Evolutionary conservation across 2,329 filamentous ascomycete genomes (phyloP).

Genomic region (Microcera coccophila): DNA sequence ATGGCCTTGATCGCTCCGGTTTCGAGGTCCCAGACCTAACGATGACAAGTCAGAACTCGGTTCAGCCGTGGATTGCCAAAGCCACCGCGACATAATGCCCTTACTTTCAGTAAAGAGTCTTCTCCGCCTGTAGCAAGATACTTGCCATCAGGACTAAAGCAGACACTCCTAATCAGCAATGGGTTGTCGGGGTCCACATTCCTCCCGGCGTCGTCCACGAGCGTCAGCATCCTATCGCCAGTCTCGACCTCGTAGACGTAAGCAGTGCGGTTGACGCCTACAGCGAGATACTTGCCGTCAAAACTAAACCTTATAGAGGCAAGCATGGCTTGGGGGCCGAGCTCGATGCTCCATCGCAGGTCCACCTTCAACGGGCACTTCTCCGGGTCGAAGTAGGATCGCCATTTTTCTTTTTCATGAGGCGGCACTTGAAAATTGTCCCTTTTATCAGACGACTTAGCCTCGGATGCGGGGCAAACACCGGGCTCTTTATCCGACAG

Average conservation of each 20-base stretch:
- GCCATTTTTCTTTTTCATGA: no score
- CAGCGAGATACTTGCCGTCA: slow-evolving; percentile 93
- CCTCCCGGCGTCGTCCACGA: slow-evolving; percentile 77
- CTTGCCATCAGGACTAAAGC: slow-evolving; percentile 94
- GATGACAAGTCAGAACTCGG: slow-evolving; percentile 15
- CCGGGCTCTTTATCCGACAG: no score
- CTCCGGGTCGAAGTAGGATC: no score
- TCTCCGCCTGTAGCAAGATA: slow-evolving; percentile 95
- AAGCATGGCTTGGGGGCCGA: no score
- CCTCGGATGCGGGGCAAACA: no score
- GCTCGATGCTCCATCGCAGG: no score
- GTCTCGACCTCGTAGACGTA: slow-evolving; percentile 94
- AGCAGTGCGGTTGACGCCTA: slow-evolving; percentile 97
- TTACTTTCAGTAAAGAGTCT: slow-evolving; percentile 91
- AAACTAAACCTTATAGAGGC: slow-evolving; percentile 95
- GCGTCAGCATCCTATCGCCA: slow-evolving; percentile 81
- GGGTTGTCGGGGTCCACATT: slow-evolving; percentile 86
- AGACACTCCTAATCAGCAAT: slow-evolving; percentile 96
- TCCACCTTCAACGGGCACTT: no score
- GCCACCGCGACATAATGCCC: no score
- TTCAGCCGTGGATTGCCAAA: no score
- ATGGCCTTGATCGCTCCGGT: slow-evolving; percentile 81
- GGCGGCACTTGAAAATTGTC: no score
- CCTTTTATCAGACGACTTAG: no score
- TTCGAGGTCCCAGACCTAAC: slow-evolving; percentile 89